Evolutionary conservation across 2,329 filamentous ascomycete species (phyloP).

Genomic region (Tolypocladium cylindrosporum): DNA sequence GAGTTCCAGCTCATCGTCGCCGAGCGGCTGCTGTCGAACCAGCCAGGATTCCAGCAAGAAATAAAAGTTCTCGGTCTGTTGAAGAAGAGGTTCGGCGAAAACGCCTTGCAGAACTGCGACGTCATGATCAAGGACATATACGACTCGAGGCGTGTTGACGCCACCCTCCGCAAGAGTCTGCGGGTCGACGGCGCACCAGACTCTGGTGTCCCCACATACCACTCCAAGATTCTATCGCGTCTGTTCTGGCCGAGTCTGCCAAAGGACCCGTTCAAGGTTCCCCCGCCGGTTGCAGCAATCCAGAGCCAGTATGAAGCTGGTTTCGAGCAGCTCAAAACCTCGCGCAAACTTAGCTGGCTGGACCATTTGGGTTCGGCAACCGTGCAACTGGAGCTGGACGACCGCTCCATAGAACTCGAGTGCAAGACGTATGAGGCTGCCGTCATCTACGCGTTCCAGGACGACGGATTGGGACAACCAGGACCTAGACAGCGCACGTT

Average conservation of each 20-base stretch:
- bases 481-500: conserved; percentile 32
- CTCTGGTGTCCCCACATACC: conserved; percentile 34
- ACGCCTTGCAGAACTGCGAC: conserved; percentile 81
- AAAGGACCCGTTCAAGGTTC: conserved; percentile 57
- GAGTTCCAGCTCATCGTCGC: conserved; percentile 87
- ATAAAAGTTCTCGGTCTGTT: conserved; percentile 76
- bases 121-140: conserved; percentile 94
- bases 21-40: conserved; percentile 62
- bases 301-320: conserved; percentile 63
- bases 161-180: conserved; percentile 44
- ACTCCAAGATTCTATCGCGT: conserved; percentile 79
- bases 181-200: conserved; percentile 5
- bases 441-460: conserved; percentile 75
- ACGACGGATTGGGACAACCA: conserved; percentile 24
- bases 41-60: conserved; percentile 65
- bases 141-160: conserved; percentile 69
- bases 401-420: conserved; percentile 63
- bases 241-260: conserved; percentile 87
- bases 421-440: conserved; percentile 79
- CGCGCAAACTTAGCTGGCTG: conserved; percentile 82
- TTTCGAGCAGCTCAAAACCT: conserved; percentile 72
- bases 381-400: conserved; percentile 73
- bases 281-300: conserved; percentile 43
- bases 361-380: conserved; percentile 70
- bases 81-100: conserved; percentile 80